phyloP scores from a whole-genome alignment of 345 rosid species.

The Conringia planisiliqua region DNA sequence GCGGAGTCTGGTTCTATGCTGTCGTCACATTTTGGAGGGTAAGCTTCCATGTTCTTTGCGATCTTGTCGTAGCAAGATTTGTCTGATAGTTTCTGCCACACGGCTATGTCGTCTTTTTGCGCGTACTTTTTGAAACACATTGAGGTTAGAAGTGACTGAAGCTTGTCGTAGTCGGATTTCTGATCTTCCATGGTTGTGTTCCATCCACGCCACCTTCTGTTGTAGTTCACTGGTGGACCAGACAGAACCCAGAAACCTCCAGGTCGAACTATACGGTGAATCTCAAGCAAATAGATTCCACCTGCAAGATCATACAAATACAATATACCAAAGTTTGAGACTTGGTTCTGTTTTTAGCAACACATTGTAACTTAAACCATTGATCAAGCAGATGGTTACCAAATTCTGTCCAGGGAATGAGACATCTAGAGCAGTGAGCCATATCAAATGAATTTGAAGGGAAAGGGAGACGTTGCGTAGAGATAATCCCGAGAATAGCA shows the following conservation, averaged over 20 bases:
- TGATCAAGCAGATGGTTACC: constrained; percentile 41
- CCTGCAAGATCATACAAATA: constrained; percentile 46
- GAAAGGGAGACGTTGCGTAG: constrained; percentile 94
- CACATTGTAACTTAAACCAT: not conserved
- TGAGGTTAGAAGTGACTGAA: constrained; percentile 68
- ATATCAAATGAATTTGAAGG: constrained; percentile 92
- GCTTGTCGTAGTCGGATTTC: constrained; percentile 76
- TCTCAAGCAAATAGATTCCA: constrained; percentile 88
- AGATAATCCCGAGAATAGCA: constrained; percentile 93
- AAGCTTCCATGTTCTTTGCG: constrained; percentile 51
- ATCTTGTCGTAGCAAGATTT: constrained; percentile 67
- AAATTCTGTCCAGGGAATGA: constrained; percentile 99
- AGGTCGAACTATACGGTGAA: constrained; percentile 91
- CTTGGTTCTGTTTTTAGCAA: not conserved
- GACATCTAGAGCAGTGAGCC: constrained; percentile 99
- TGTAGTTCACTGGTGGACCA: constrained; percentile 94
- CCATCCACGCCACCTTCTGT: constrained; percentile 91
- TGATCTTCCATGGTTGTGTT: constrained; percentile 92
- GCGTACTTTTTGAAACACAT: constrained; percentile 86
- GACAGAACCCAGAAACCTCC: constrained; percentile 99
- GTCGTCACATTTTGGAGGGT: constrained; percentile 89
- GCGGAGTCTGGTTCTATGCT: constrained; percentile 93
- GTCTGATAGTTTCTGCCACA: constrained; percentile 87
- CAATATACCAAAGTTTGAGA: not conserved
- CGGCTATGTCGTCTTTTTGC: constrained; percentile 88